Evolutionary conservation across 2,329 filamentous ascomycete species (phyloP), one percentile per base, ranked within the genome.

Genomic region (Epichloe amarillans): DNA sequence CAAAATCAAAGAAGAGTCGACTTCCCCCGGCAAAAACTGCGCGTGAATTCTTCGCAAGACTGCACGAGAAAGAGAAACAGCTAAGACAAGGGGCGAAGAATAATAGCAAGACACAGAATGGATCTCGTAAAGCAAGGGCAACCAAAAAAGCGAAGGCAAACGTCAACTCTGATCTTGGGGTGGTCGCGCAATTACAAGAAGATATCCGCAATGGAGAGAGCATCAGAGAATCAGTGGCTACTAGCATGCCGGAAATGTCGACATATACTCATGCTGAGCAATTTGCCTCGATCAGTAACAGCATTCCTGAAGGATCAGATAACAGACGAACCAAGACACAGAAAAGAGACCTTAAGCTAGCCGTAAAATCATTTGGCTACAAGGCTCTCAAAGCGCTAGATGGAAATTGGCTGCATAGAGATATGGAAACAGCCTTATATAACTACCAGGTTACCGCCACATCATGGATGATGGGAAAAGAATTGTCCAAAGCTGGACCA

Each of bases 391-490:
- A 36, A 21, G 43, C 43, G 11, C 17, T 12, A 3, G 11, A 35
- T 21, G 43, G 43, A 21, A 6, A 36, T 12, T 46, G 43, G 43
- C 43, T 21, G 23, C 43, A 46, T 12, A 36, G 14, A 12, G 17
- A 46, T 8, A 46, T 36, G 43, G 30, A 36, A 19, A 46, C 43
- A 17, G n/a, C 43, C n/a, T 36, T 46, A 17, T 36, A 46, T 2
- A 36, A 61, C 10, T 72, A 79, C 45, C 80, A 83, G 49, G 55
- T 82, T 0, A 63, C 74, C 0, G 76, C 72, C 0, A 68, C 66
- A 0, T 66, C 69, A 0, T 83, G 77, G 65, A 82, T 83, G 78
- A 57, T 75, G 0, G 57, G 62, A 3, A 67, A 74, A 3, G 80
- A 83, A 57, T 63, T 68, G 4, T 63, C 54, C 1, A 10, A 21